phyloP scores from a whole-genome alignment of 768 basidiomycete genomes.

The Russula sp. region DNA sequence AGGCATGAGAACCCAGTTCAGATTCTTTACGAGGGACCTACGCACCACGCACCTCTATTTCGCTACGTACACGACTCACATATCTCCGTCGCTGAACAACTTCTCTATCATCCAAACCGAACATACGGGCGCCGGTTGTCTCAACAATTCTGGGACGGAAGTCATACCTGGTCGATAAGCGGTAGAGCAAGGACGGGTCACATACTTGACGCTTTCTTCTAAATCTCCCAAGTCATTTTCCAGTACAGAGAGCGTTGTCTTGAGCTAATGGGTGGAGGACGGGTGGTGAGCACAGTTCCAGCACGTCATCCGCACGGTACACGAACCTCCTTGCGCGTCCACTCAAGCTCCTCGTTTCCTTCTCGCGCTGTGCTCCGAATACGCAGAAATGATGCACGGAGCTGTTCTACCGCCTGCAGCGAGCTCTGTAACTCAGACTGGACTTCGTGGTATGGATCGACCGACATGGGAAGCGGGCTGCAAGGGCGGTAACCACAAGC shows the following conservation, averaged over 20 bases:
- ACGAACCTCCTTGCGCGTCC: slow-evolving; percentile 70
- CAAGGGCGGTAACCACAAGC: not conserved
- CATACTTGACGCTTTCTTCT: slow-evolving; percentile 88
- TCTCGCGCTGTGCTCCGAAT: slow-evolving; percentile 66
- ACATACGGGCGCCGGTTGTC: slow-evolving; percentile 72
- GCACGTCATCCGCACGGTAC: not conserved
- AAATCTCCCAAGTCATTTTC: slow-evolving; percentile 88
- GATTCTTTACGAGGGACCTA: not conserved
- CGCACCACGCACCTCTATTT: slow-evolving; percentile 63
- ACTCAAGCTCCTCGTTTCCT: slow-evolving; percentile 73
- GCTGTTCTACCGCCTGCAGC: slow-evolving; percentile 59
- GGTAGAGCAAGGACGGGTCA: not conserved
- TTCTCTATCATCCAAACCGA: slow-evolving; percentile 74
- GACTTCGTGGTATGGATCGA: slow-evolving; percentile 84
- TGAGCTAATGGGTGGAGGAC: slow-evolving; percentile 36
- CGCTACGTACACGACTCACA: slow-evolving; percentile 61
- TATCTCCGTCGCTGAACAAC: slow-evolving; percentile 71
- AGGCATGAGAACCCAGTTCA: not conserved
- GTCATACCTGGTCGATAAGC: not conserved
- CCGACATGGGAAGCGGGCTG: slow-evolving; percentile 39
- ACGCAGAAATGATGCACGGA: slow-evolving; percentile 69
- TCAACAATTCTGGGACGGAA: slow-evolving; percentile 64
- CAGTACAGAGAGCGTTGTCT: slow-evolving; percentile 65
- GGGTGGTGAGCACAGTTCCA: not conserved
- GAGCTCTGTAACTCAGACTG: slow-evolving; percentile 76